phyloP scores from a whole-genome alignment of 257 asterid genomes.

The Nicotiana obtusifolia region DNA sequence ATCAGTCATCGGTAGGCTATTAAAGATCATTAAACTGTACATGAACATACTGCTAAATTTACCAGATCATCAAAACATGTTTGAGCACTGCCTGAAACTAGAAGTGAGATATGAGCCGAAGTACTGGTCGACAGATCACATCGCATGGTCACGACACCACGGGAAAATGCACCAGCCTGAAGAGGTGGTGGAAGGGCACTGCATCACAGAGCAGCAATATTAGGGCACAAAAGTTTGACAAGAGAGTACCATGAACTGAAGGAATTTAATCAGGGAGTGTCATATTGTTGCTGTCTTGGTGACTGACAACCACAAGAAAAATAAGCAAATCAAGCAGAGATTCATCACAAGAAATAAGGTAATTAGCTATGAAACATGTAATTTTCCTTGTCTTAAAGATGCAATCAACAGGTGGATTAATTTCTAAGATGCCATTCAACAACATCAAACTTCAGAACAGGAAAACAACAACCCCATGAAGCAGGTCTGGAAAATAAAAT shows the following conservation, averaged over 20 bases:
- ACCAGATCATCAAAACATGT: conserved; percentile 98
- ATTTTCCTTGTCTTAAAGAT: not conserved
- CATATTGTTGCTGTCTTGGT: not conserved
- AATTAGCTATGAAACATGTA: not conserved
- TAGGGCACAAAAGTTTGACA: not conserved
- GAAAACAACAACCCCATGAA: conserved; percentile 5
- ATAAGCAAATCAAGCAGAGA: not conserved
- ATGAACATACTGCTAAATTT: not conserved
- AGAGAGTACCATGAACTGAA: not conserved
- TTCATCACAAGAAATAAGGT: not conserved
- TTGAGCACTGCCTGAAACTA: conserved; percentile 96
- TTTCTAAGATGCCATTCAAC: not conserved
- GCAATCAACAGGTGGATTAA: not conserved
- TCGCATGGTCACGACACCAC: conserved; percentile 96
- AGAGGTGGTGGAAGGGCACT: conserved; percentile 99
- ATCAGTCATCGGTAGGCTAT: not conserved
- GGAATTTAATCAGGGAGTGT: not conserved
- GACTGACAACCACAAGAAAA: conserved; percentile 2
- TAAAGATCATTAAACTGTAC: not conserved
- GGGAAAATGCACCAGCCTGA: conserved; percentile 91
- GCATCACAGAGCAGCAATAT: conserved; percentile 21
- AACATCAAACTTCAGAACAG: not conserved
- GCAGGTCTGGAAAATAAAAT: not conserved
- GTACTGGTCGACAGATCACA: conserved; percentile 93
- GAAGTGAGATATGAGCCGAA: conserved; percentile 87